A percentile compares a stretch with the other conserved stretches of the same genome.
Evolutionary conservation across 2,329 filamentous ascomycete species (phyloP).

Genomic region (Nothophoma quercina): DNA sequence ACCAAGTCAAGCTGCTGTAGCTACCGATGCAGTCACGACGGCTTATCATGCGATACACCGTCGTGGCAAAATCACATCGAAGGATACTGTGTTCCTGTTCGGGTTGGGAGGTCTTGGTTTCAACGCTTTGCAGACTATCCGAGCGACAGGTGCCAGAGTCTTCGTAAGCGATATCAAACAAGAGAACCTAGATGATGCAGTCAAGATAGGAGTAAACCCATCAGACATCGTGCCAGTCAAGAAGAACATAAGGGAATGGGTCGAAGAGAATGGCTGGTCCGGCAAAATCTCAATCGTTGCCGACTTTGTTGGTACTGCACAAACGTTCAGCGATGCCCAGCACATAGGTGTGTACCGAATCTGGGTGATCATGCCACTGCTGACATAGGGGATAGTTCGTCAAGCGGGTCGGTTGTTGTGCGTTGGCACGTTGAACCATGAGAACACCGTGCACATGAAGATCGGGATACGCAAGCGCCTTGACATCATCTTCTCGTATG

Average conservation of each 20-base stretch:
- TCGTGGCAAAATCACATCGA: constrained; percentile 18
- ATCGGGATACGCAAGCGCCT: constrained; percentile 29
- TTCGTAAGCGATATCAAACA: constrained; percentile 34
- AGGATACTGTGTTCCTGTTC: constrained; percentile 30
- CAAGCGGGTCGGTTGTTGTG: constrained; percentile 31
- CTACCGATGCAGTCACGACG: constrained; percentile 32
- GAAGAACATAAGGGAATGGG: constrained; percentile 25
- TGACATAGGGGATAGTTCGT: constrained; percentile 19
- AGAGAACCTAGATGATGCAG: constrained; percentile 29
- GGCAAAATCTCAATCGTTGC: constrained; percentile 29
- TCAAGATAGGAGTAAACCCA: constrained; percentile 19
- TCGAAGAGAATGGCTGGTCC: constrained; percentile 24
- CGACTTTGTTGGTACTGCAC: constrained; percentile 30
- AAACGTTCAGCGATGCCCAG: constrained; percentile 33
- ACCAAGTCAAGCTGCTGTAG: constrained; percentile 28
- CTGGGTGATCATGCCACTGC: background rate
- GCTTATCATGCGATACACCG: constrained; percentile 34
- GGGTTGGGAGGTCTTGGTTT: constrained; percentile 32
- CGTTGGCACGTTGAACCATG: constrained; percentile 32
- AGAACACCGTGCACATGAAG: constrained; percentile 36
- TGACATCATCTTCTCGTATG: constrained; percentile 31
- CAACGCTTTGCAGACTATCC: constrained; percentile 31
- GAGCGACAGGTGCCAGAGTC: constrained; percentile 26
- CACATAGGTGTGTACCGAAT: constrained; percentile 21
- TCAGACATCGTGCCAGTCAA: constrained; percentile 27